Conservation (phyloP, 1,284 basidiomycete genomes). For the Trichosporon sp. region DNA sequence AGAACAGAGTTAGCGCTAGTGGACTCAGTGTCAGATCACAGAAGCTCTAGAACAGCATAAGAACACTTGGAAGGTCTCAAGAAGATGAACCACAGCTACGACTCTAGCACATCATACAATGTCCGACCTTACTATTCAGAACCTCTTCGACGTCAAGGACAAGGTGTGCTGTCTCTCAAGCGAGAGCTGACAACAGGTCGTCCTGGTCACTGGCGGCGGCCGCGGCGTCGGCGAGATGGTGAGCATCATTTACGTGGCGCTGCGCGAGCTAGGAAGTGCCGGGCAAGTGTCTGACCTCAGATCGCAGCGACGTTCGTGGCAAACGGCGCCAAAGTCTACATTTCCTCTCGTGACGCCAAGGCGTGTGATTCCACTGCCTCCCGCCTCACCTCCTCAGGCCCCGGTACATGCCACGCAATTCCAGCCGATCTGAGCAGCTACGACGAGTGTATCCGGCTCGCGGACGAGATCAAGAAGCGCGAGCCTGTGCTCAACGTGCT, state of each 20-base stretch:
- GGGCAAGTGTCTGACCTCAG: conserved; percentile 39
- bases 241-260: too few species aligned
- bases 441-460: conserved; percentile 57
- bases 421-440: conserved; percentile 59
- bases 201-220: conserved; percentile 66
- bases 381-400: conserved; percentile 56
- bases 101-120: neutral
- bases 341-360: conserved; percentile 58
- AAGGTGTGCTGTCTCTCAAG: conserved; percentile 12
- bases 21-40: too few species aligned
- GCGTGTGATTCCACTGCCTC: conserved; percentile 58
- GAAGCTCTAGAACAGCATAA: too few species aligned
- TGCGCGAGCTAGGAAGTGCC: neutral
- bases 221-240: conserved; percentile 66
- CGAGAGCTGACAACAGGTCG: conserved; percentile 41
- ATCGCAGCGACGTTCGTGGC: conserved; percentile 62
- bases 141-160: conserved; percentile 18
- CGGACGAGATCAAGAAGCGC: conserved; percentile 52
- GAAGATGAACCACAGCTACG: neutral
- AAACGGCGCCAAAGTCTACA: conserved; percentile 64
- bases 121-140: neutral
- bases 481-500: conserved; percentile 46
- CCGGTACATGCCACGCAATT: conserved; percentile 57
- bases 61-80: too few species aligned
- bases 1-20: too few species aligned